A percentile compares a stretch with the other conserved stretches of the same genome.
Conservation (phyloP, 345 rosid genomes). For the Camelina laxa region DNA sequence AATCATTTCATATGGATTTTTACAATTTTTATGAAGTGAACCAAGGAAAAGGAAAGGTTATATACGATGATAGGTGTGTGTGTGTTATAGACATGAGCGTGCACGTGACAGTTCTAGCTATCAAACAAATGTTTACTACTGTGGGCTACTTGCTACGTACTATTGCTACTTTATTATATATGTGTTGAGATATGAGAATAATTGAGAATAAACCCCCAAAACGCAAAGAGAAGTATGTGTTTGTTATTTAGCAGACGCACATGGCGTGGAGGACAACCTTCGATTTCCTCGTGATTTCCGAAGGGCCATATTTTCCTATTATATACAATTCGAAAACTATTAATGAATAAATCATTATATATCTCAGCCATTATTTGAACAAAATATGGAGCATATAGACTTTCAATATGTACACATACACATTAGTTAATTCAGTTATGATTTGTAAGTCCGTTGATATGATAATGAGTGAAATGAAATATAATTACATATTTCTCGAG, state of each 20-base stretch:
- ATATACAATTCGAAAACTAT: not conserved
- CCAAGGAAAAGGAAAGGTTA: slow-evolving; percentile 15
- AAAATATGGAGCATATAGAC: not conserved
- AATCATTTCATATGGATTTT: not conserved
- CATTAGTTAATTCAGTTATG: slow-evolving; percentile 1
- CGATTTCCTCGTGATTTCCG: slow-evolving; percentile 49
- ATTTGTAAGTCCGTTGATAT: not conserved
- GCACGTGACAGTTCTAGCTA: slow-evolving; percentile 42
- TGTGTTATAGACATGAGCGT: slow-evolving; percentile 14
- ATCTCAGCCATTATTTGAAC: not conserved
- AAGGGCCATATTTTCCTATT: slow-evolving; percentile 9
- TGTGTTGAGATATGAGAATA: slow-evolving; percentile 28
- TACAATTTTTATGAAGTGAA: not conserved
- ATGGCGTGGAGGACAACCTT: slow-evolving; percentile 40
- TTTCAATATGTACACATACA: not conserved
- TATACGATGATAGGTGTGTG: slow-evolving; percentile 2
- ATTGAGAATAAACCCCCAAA: slow-evolving; percentile 36
- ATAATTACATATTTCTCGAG: not conserved
- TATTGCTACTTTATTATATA: slow-evolving; percentile 24
- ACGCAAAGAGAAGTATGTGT: slow-evolving; percentile 39
- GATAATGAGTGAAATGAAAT: not conserved
- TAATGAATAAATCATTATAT: slow-evolving; percentile 12
- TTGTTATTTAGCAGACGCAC: slow-evolving; percentile 45
- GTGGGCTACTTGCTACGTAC: slow-evolving; percentile 32
- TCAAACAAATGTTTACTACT: slow-evolving; percentile 35